Evolutionary conservation across 2,329 filamentous ascomycete genomes (phyloP).

Genomic region (Aspergillus ruber): DNA sequence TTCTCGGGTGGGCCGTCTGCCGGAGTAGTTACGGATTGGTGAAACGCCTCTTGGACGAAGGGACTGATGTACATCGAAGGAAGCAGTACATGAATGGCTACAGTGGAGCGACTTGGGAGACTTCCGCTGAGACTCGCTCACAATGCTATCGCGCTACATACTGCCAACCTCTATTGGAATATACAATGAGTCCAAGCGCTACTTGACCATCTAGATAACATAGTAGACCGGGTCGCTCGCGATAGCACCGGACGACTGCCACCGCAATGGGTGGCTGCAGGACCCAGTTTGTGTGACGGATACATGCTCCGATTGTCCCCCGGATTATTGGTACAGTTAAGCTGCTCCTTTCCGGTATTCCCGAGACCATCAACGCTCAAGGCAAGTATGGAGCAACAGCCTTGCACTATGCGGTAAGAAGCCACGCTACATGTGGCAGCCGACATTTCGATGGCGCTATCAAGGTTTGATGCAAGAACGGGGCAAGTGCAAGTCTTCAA

Average conservation of each 20-base stretch:
- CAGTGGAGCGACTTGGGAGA: no score
- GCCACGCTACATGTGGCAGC: conserved; percentile 7
- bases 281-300: not conserved
- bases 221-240: not conserved
- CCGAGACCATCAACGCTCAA: conserved; percentile 11
- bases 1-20: no score
- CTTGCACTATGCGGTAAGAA: conserved; percentile 9
- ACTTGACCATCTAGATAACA: not conserved
- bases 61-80: no score
- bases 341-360: conserved; percentile 13
- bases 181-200: conserved; percentile 1
- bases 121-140: no score
- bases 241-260: conserved; percentile 3
- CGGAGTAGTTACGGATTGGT: no score
- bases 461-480: conserved; percentile 11
- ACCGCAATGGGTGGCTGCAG: conserved; percentile 4
- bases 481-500: conserved; percentile 10
- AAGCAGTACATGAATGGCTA: no score
- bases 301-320: not conserved
- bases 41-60: no score
- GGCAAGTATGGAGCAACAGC: conserved; percentile 13
- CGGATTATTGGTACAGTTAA: conserved; percentile 11
- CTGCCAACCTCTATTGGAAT: conserved; percentile 2
- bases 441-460: conserved; percentile 8
- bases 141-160: conserved; percentile 4